Evolutionary conservation across 2,329 filamentous ascomycete genomes (phyloP), one percentile per base, ranked within the genome.

Genomic region (Arthroderma sp.): DNA sequence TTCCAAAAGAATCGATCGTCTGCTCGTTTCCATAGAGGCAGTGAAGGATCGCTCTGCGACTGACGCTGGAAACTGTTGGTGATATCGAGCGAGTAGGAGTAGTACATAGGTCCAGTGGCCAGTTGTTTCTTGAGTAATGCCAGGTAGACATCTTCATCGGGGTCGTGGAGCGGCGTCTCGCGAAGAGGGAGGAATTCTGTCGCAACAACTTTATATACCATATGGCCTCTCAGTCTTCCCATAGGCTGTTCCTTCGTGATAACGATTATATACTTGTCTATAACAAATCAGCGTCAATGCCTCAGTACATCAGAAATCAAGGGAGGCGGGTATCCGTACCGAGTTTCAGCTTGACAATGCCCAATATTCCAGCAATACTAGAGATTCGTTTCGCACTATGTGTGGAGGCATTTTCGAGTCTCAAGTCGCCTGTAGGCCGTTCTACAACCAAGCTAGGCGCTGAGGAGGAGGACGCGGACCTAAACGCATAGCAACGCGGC

Each of bases 1-100:
- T 98, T 98, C 89, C 91, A 98, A 78, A 96, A 98, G 78, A 98
- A 98, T 62, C 93, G 88, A 70, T 97, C 91, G 71, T 98, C 93
- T 62, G 91, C 86, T 64, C 90, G 80, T 77, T 87, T 85, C 93
- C 93, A 98, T 58, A 97, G 74, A 11, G 93, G 91, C 57, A 80
- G 76, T 15, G 81, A 80, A 57, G 77, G 74, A 69, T 95, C 83
- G 62, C 83, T 77, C 63, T 91, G 83, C 2, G 91, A 84, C 70
- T 97, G 93, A 62, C 93, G 84, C 75, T 98, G 93, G 76, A 97
- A 95, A 69, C 83, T 91, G 77, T 95, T 98, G 65, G 93, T 98
- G 62, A 98, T 81, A 73, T 98, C 93, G 70, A 95, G 83, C 7
- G 91, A 91, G 77, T 98, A 98, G 58, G 93, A 97, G 68, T 96